phyloP scores from a whole-genome alignment of 352 stramenopile genomes.

The Globisporangium okanoganense region DNA sequence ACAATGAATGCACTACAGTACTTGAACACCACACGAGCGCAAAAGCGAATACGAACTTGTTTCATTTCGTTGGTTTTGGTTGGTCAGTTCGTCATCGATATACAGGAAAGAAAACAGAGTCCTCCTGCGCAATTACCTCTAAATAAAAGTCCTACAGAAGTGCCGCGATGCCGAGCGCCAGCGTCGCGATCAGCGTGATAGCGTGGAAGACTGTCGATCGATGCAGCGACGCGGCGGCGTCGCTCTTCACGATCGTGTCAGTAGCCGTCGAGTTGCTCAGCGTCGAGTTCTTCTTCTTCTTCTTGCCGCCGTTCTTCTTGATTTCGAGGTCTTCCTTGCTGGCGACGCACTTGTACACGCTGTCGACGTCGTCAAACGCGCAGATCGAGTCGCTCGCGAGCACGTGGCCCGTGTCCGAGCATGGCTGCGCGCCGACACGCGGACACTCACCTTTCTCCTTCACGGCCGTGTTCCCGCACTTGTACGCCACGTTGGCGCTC shows the following conservation, averaged over 20 bases:
- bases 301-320: constrained; percentile 48
- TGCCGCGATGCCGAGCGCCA: constrained; percentile 1
- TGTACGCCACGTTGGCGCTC: constrained; percentile 39
- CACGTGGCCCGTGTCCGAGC: constrained; percentile 50
- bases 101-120: constrained; percentile 1
- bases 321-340: constrained; percentile 63
- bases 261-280: constrained; percentile 1
- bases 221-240: not conserved
- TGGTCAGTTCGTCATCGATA: not conserved
- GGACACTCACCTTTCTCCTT: constrained; percentile 54
- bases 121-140: not conserved
- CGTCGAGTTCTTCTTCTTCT: constrained; percentile 27
- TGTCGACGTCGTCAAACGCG: constrained; percentile 49
- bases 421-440: constrained; percentile 44
- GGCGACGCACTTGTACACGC: constrained; percentile 71
- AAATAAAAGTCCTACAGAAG: constrained; percentile 7
- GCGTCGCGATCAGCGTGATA: constrained; percentile 8
- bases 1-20: not conserved
- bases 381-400: constrained; percentile 62
- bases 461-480: constrained; percentile 61
- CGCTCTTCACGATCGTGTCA: constrained; percentile 1
- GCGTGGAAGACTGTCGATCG: not conserved
- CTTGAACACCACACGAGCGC: not conserved
- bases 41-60: constrained; percentile 1
- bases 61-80: constrained; percentile 1